Evolutionary conservation across 495 filamentous ascomycete species (phyloP).

Genomic region (Rostrohypoxylon terebratum): DNA sequence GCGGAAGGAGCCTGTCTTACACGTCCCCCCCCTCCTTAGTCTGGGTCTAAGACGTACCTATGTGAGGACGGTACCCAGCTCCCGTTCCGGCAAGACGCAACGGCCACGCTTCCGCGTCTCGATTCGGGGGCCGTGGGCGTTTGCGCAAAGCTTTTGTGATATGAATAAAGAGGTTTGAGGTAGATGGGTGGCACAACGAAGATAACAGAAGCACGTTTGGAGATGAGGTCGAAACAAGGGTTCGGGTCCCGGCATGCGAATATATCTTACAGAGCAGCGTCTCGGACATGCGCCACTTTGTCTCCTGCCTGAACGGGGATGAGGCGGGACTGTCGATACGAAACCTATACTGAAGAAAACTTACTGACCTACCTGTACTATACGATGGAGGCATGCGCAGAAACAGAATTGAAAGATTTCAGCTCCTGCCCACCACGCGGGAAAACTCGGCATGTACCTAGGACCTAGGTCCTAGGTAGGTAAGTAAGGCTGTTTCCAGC

Average conservation of each 20-base stretch:
- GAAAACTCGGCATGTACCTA: constrained; percentile 9
- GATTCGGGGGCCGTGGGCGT: not conserved
- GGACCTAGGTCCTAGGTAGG: too few relatives aligned
- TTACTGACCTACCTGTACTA: not conserved
- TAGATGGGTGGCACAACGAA: too few relatives aligned
- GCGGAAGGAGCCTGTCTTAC: constrained; percentile 20
- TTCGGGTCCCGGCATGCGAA: constrained; percentile 4
- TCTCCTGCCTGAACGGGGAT: constrained; percentile 3
- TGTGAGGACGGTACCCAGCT: not conserved
- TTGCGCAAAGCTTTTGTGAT: not conserved
- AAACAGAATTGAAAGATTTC: not conserved
- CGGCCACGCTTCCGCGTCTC: not conserved
- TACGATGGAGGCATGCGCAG: not conserved
- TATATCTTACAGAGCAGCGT: constrained; percentile 2
- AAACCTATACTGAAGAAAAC: constrained; percentile 12
- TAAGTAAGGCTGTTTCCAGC: constrained; percentile 17
- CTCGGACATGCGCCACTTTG: constrained; percentile 20
- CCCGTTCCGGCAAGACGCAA: constrained; percentile 3
- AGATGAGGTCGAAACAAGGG: constrained; percentile 38
- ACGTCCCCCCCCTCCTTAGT: not conserved
- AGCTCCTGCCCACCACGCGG: constrained; percentile 1
- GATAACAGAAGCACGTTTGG: not conserved
- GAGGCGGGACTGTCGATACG: constrained; percentile 6
- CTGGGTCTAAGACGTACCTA: not conserved
- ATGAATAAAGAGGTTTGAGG: not conserved